A percentile compares a stretch with the other conserved stretches of the same genome.
phyloP scores from a whole-genome alignment of 495 filamentous ascomycete genomes.

The Aspergillus indologenus region DNA sequence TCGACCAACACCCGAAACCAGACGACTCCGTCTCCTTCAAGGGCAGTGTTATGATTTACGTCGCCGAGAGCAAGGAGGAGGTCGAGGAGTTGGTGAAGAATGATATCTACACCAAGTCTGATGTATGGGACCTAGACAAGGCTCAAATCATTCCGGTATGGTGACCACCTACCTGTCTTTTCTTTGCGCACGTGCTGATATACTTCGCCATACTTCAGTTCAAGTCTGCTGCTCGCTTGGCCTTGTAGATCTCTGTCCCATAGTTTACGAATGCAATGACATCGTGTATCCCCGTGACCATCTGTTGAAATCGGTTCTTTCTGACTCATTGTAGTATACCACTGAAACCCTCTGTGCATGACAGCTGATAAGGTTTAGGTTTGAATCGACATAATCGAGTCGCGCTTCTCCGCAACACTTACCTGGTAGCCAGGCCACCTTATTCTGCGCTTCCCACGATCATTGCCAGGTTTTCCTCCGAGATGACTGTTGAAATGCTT shows the following conservation, averaged over 20 bases:
- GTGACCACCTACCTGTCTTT: slow-evolving; percentile 9
- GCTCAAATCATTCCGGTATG: slow-evolving; percentile 53
- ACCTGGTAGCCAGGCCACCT: background rate
- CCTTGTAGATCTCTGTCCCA: slow-evolving; percentile 1
- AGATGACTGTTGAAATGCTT: background rate
- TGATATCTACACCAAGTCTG: slow-evolving; percentile 67
- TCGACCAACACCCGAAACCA: slow-evolving; percentile 63
- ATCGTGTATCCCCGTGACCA: background rate
- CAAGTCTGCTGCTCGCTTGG: slow-evolving; percentile 38
- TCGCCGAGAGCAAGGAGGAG: slow-evolving; percentile 65
- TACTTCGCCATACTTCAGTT: slow-evolving; percentile 28
- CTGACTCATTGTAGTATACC: background rate
- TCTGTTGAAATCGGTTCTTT: background rate
- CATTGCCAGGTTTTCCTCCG: background rate
- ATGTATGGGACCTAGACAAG: slow-evolving; percentile 83
- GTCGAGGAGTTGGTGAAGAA: slow-evolving; percentile 61
- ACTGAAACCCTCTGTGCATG: background rate
- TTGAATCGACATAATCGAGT: background rate
- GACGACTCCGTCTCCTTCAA: slow-evolving; percentile 62
- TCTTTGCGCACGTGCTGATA: slow-evolving; percentile 3
- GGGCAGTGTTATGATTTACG: slow-evolving; percentile 64
- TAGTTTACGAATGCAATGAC: background rate
- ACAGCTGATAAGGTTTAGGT: background rate
- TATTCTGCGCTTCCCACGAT: background rate
- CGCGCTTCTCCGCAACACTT: background rate